Evolutionary conservation across 306 rosid genomes (phyloP).

Genomic region (Cicer judaicum): DNA sequence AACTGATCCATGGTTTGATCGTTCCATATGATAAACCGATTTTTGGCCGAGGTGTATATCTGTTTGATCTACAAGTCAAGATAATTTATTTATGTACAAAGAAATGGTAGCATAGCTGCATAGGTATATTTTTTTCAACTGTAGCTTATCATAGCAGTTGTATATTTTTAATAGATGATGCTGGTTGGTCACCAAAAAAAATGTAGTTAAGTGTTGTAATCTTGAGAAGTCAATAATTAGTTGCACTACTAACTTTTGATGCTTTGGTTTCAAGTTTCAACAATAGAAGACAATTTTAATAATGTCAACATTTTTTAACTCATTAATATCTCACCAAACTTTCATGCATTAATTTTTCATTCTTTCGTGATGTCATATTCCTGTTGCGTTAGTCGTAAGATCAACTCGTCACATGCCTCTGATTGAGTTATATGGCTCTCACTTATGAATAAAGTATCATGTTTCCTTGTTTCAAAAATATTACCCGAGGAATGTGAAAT

Average conservation of each 20-base stretch:
- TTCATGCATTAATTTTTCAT: conserved; percentile 13
- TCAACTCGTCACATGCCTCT: conserved; percentile 3
- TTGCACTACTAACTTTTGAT: conserved; percentile 24
- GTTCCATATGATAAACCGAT: conserved; percentile 35
- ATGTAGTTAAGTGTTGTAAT: conserved; percentile 33
- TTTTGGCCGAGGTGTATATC: conserved; percentile 45
- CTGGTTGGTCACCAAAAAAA: conserved; percentile 45
- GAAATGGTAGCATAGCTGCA: conserved; percentile 45
- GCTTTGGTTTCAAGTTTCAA: conserved; percentile 26
- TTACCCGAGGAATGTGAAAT: too few relatives aligned
- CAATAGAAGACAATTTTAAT: conserved; percentile 33
- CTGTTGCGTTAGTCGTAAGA: conserved; percentile 1
- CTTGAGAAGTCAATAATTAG: conserved; percentile 26
- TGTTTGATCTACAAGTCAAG: conserved; percentile 28
- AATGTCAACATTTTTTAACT: conserved; percentile 16
- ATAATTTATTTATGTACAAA: conserved; percentile 37
- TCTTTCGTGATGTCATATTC: background rate
- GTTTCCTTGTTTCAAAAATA: background rate
- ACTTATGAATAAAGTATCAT: conserved; percentile 5
- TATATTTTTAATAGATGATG: conserved; percentile 40
- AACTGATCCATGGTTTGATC: conserved; percentile 51
- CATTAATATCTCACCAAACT: conserved; percentile 36
- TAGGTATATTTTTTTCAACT: conserved; percentile 26
- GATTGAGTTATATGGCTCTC: background rate
- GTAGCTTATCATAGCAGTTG: conserved; percentile 31